Evolutionary conservation across 2,329 filamentous ascomycete species (phyloP).

Genomic region (Malbranchea cinnamomea): DNA sequence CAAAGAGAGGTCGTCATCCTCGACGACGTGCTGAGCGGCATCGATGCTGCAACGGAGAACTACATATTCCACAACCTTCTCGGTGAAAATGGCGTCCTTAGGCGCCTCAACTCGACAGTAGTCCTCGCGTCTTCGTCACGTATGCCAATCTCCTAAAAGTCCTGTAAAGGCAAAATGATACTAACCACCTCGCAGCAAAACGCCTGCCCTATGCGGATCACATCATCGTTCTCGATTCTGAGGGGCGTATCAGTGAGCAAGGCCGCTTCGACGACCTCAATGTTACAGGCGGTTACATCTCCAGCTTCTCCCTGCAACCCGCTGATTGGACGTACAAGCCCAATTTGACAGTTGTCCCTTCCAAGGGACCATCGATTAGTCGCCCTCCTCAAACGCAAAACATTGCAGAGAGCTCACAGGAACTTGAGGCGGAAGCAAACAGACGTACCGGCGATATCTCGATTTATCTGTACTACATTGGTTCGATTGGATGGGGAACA

Average conservation of each 20-base stretch:
- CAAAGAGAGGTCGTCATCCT: constrained; percentile 33
- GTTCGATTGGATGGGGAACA: constrained; percentile 23
- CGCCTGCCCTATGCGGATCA: constrained; percentile 29
- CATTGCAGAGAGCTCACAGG: constrained; percentile 7
- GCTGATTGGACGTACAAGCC: constrained; percentile 17
- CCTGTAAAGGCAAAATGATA: not conserved
- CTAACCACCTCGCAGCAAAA: constrained; percentile 16
- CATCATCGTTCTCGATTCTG: constrained; percentile 24
- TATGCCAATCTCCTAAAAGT: constrained; percentile 7
- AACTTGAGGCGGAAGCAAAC: constrained; percentile 15
- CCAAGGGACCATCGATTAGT: too few relatives aligned
- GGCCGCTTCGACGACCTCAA: constrained; percentile 25
- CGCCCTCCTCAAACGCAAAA: constrained; percentile 3
- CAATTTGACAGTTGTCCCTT: constrained; percentile 6
- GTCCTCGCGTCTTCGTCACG: constrained; percentile 26
- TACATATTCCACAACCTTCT: constrained; percentile 34
- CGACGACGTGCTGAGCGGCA: constrained; percentile 38
- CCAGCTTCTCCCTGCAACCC: constrained; percentile 21
- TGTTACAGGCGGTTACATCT: constrained; percentile 25
- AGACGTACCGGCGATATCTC: constrained; percentile 26
- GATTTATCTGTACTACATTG: constrained; percentile 28
- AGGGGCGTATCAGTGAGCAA: constrained; percentile 27
- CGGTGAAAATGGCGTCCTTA: constrained; percentile 31
- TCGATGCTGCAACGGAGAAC: constrained; percentile 36
- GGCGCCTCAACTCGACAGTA: constrained; percentile 24